Base-by-base conservation (phyloP, 768 basidiomycete genomes). In the Tricholoma matsutake region DNA sequence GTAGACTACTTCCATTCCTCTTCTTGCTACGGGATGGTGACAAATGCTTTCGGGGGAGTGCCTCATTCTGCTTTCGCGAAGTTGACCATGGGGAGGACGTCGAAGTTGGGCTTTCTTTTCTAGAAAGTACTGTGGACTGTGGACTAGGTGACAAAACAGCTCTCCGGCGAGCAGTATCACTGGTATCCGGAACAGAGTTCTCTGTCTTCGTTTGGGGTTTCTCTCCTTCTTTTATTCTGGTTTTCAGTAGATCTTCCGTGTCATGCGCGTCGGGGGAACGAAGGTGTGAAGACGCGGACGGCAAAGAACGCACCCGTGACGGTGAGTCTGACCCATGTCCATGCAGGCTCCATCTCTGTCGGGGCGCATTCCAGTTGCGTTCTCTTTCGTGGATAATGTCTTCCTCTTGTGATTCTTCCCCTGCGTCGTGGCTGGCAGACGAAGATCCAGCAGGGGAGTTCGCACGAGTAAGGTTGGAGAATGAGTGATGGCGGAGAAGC, bases 321-420 rank as follows among this genome's bases (percentile, higher is more conserved):
- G 63, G 65, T 16, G 65, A 64, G 9, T 37, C 43, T n/a, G 64
- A 43, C 14, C 47, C 41, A 47, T 60, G 53, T 8, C 25, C 51
- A 54, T 65, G 71, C 32, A 65, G 63, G 18, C 73, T 68, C 86
- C 86, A 87, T 55, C 76, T 79, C 6, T 84, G 86, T 37, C 78
- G 81, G n/a, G 83, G 85, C 7, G 86, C 81, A 69, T 87, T 86
- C 88, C 87, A 89, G 65, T 89, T 89, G 53, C 85, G 78, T 71
- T 89, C 87, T 53, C 86, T 79, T 64, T 82, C 80, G 52, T 72
- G 70, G 8, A 66, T 55, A 29, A 65, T 53, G 39, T 74, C 69
- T 13, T 60, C 64, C 4, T 73, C 68, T 16, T 64, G 65, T 3
- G 63, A 58, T n/a, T 76, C 76, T 25, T 73, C 64, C 32, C 69